A percentile compares a stretch with the other conserved stretches of the same genome.
phyloP scores from a whole-genome alignment of 305 asterid species.

The Solanum hybrid region DNA sequence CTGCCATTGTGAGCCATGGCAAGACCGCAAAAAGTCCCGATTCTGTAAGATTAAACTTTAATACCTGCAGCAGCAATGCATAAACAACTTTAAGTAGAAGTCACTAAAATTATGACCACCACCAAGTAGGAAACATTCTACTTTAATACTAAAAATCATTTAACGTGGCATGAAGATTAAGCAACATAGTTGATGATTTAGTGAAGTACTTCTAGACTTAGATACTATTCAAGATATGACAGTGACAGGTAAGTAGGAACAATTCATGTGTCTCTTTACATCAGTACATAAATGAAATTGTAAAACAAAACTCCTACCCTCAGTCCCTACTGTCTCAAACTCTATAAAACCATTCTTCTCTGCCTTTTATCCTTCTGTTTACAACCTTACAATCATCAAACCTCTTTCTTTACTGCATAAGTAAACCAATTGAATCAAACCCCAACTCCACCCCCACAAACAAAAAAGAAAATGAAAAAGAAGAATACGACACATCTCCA shows the following conservation, averaged over 20 bases:
- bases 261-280: not conserved
- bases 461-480: not conserved
- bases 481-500: not conserved
- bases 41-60: constrained; percentile 77
- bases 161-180: not conserved
- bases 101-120: not conserved
- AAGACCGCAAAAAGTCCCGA: constrained; percentile 61
- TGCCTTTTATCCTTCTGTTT: not conserved
- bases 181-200: not conserved
- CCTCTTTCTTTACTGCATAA: not conserved
- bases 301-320: not conserved
- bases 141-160: not conserved
- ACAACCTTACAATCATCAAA: not conserved
- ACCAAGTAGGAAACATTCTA: not conserved
- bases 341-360: not conserved
- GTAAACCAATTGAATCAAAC: not conserved
- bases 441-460: not conserved
- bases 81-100: not conserved
- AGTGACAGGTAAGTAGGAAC: not conserved
- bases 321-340: not conserved
- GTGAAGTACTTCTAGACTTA: not conserved
- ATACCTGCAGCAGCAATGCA: constrained; percentile 39
- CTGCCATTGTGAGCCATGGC: constrained; percentile 95
- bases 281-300: not conserved
- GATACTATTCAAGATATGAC: not conserved